Evolutionary conservation across 257 asterid genomes (phyloP).

Genomic region (Sherardia arvensis): DNA sequence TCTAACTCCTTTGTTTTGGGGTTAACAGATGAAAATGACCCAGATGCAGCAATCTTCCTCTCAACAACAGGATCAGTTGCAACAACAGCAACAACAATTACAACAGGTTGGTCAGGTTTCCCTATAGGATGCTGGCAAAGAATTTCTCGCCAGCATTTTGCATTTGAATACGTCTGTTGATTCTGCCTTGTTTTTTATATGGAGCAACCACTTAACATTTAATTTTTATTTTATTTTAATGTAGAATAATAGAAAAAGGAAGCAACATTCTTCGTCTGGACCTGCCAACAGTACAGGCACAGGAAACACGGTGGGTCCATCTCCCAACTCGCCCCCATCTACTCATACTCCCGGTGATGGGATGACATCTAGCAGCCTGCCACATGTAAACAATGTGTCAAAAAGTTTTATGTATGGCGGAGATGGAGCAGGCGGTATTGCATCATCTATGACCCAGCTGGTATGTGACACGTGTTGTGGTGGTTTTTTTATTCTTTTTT

Average conservation of each 20-base stretch:
- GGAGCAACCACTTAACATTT: background rate
- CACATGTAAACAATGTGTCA: slow-evolving; percentile 58
- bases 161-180: background rate
- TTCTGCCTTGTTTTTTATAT: background rate
- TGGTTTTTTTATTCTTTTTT: slow-evolving; percentile 2
- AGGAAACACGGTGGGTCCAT: slow-evolving; percentile 38
- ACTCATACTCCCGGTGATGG: slow-evolving; percentile 97
- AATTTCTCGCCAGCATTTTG: background rate
- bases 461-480: slow-evolving; percentile 31
- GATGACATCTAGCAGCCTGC: slow-evolving; percentile 70
- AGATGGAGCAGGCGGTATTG: slow-evolving; percentile 86
- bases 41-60: slow-evolving; percentile 50
- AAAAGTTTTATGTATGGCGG: slow-evolving; percentile 77
- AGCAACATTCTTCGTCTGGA: slow-evolving; percentile 90
- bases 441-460: slow-evolving; percentile 84
- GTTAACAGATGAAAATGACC: slow-evolving; percentile 39
- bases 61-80: slow-evolving; percentile 46
- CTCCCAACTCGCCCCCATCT: slow-evolving; percentile 69
- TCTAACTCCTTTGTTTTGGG: slow-evolving; percentile 5
- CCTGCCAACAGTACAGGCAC: slow-evolving; percentile 49
- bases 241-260: slow-evolving; percentile 87
- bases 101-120: slow-evolving; percentile 29
- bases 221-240: slow-evolving; percentile 5
- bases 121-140: background rate
- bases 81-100: slow-evolving; percentile 23